phyloP scores from a whole-genome alignment of 805 yeast genomes.

The Citeromyces nyonsensis region DNA sequence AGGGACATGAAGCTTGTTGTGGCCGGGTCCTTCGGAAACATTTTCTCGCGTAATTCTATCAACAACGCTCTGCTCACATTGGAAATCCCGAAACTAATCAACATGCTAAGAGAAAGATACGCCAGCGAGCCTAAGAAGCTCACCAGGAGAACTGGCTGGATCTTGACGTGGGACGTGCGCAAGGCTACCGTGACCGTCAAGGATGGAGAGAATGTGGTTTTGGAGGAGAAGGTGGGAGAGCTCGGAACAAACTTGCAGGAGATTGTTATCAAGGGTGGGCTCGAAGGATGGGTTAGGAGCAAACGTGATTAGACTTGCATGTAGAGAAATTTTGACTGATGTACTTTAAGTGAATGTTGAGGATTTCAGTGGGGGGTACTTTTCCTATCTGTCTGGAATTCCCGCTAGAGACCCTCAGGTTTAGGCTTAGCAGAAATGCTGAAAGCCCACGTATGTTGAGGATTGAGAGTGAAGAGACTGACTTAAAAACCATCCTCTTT shows the following conservation, averaged over 20 bases:
- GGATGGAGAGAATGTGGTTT: constrained; percentile 43
- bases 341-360: too few species aligned
- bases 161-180: constrained; percentile 84
- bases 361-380: too few species aligned
- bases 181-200: constrained; percentile 67
- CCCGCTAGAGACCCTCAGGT: too few species aligned
- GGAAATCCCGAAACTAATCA: constrained; percentile 81
- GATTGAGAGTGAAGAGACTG: too few species aligned
- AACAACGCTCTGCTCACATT: constrained; percentile 90
- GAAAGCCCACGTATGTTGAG: too few species aligned
- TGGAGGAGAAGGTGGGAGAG: constrained; percentile 87
- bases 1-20: constrained; percentile 87
- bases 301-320: constrained; percentile 29
- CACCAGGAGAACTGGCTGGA: constrained; percentile 92
- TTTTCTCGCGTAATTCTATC: constrained; percentile 89
- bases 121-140: constrained; percentile 29
- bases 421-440: too few species aligned
- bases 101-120: constrained; percentile 59
- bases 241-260: constrained; percentile 92
- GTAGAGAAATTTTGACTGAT: too few species aligned
- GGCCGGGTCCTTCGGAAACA: constrained; percentile 95
- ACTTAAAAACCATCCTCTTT: too few species aligned
- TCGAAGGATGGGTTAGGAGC: constrained; percentile 94
- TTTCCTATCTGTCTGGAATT: too few species aligned
- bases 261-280: constrained; percentile 91